phyloP scores from a whole-genome alignment of 2,329 filamentous ascomycete genomes.

The Cladophialophora carrionii region DNA sequence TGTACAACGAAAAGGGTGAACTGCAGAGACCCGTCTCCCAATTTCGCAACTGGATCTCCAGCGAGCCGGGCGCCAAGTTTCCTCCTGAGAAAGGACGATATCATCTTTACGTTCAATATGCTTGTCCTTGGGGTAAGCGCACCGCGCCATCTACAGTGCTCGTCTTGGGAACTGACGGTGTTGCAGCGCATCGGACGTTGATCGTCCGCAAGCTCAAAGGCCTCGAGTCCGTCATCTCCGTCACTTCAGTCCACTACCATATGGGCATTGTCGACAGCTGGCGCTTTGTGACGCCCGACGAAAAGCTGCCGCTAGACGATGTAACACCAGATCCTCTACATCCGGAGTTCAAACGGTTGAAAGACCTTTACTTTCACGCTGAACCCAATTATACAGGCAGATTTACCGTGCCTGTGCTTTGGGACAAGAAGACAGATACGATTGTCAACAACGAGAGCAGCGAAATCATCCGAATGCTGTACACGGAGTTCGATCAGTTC shows the following conservation, averaged over 20 bases:
- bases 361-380: constrained; percentile 72
- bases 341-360: constrained; percentile 66
- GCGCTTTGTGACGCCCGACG: constrained; percentile 70
- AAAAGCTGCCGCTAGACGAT: constrained; percentile 59
- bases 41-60: constrained; percentile 79
- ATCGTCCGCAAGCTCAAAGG: constrained; percentile 56
- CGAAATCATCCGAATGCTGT: constrained; percentile 84
- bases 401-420: constrained; percentile 81
- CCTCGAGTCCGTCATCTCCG: constrained; percentile 55
- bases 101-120: constrained; percentile 91
- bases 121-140: constrained; percentile 75
- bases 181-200: constrained; percentile 53
- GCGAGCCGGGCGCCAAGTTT: constrained; percentile 70
- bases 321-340: constrained; percentile 57
- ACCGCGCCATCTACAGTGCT: neutral
- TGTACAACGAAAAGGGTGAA: constrained; percentile 70
- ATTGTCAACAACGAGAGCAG: constrained; percentile 87
- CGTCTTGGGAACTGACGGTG: neutral
- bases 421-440: constrained; percentile 71
- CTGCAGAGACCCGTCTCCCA: constrained; percentile 84
- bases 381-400: constrained; percentile 70
- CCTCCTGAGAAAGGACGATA: constrained; percentile 86
- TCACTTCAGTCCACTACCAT: constrained; percentile 81
- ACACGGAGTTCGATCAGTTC: constrained; percentile 71
- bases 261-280: constrained; percentile 61